Conservation (phyloP, 177 flowering plant species). For the Vitis hybrid region DNA sequence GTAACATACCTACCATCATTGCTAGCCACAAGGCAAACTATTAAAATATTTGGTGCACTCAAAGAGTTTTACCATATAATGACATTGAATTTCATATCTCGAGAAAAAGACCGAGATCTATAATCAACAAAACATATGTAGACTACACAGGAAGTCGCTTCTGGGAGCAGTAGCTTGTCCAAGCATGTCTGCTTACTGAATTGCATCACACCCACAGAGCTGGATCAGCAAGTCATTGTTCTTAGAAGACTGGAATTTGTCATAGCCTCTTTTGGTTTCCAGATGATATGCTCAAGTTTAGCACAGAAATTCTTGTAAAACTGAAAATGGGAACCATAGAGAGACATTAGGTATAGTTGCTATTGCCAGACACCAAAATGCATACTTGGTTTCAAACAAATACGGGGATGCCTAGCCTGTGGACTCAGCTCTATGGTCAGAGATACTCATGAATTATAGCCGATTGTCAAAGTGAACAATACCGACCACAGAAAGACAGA, state of each 20-base stretch:
- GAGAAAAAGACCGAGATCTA: background rate
- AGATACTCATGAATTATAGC: too few relatives aligned
- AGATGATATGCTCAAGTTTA: conserved; percentile 58
- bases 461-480: too few relatives aligned
- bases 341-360: background rate
- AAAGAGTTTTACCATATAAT: background rate
- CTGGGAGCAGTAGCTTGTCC: background rate
- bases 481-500: too few relatives aligned
- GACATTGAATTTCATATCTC: background rate
- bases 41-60: background rate
- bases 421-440: too few relatives aligned
- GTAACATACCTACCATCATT: background rate
- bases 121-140: background rate
- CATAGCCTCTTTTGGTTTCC: conserved; percentile 37
- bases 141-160: background rate
- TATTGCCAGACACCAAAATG: background rate
- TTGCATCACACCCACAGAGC: conserved; percentile 30
- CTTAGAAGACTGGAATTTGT: conserved; percentile 34
- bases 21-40: background rate
- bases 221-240: conserved; percentile 55
- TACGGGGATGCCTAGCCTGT: background rate
- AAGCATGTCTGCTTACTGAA: conserved; percentile 5
- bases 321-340: conserved; percentile 40
- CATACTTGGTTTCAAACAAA: background rate
- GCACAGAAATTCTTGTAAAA: conserved; percentile 79